These are phyloP conservation scores for Dendryphion nanum DNA, from an alignment of 2,329 filamentous ascomycete species.

Conservation along the genomic window DNA sequence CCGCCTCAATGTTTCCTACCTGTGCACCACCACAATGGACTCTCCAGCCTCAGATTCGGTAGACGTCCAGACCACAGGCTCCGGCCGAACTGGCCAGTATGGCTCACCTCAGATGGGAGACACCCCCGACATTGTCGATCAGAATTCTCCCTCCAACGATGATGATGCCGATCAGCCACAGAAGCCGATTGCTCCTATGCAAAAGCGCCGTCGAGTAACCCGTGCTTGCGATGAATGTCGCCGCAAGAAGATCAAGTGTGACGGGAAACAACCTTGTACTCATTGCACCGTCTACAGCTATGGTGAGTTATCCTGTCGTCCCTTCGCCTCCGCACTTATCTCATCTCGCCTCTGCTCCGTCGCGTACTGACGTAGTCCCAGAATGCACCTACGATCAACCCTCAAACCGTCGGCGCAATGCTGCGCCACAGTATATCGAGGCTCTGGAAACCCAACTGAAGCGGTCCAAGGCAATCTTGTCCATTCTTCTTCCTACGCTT, in stretches of 20 bases:
- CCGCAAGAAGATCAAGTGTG: constrained; percentile 56
- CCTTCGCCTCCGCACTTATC: not conserved
- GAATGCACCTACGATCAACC: constrained; percentile 96
- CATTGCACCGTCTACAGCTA: constrained; percentile 99
- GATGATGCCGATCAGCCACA: constrained; percentile 32
- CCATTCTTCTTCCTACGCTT: constrained; percentile 77
- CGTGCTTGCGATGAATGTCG: constrained; percentile 44
- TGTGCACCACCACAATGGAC: constrained; percentile 33
- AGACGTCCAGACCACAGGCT: constrained; percentile 29
- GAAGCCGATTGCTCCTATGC: constrained; percentile 34
- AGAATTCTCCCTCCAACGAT: constrained; percentile 33
- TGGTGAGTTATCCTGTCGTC: constrained; percentile 54
- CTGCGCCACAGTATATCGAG: constrained; percentile 89
- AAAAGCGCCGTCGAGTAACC: constrained; percentile 45
- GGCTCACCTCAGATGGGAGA: constrained; percentile 28
- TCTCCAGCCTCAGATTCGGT: constrained; percentile 31
- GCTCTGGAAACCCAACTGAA: constrained; percentile 80
- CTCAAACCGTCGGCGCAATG: constrained; percentile 85
- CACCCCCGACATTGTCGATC: constrained; percentile 28
- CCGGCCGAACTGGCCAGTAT: constrained; percentile 22
- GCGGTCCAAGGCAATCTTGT: constrained; percentile 76
- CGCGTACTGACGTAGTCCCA: constrained; percentile 39
- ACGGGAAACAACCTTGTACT: constrained; percentile 61
- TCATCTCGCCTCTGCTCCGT: constrained; percentile 1
- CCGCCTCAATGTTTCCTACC: constrained; percentile 13